A percentile compares a stretch with the other conserved stretches of the same genome.
phyloP scores from a whole-genome alignment of 441 rosid genomes.

The Bruguiera hainesii region DNA sequence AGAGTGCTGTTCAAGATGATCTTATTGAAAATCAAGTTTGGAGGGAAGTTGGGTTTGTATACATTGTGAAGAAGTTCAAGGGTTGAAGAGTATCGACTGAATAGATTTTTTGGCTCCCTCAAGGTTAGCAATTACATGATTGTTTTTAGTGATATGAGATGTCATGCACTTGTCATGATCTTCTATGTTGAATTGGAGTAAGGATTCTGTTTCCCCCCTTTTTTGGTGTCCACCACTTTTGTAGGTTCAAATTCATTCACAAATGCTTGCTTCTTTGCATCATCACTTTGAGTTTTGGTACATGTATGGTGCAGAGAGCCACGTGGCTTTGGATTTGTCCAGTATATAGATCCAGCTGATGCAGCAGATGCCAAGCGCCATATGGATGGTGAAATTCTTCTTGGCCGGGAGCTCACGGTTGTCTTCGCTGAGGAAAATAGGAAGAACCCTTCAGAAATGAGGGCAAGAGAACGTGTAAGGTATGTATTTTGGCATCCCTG shows the following conservation, averaged over 20 bases:
- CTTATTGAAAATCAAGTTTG: constrained; percentile 43
- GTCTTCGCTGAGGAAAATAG: constrained; percentile 36
- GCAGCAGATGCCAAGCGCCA: constrained; percentile 37
- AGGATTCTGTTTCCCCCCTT: constrained; percentile 9
- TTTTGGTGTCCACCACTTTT: constrained; percentile 6
- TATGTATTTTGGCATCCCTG: constrained; percentile 16
- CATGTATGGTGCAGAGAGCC: constrained; percentile 61
- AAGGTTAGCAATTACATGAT: constrained; percentile 63
- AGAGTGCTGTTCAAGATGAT: constrained; percentile 42
- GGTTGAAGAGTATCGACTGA: constrained; percentile 53
- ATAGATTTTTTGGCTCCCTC: constrained; percentile 39
- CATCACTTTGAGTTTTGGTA: constrained; percentile 4
- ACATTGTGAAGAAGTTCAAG: constrained; percentile 59
- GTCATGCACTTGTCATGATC: constrained; percentile 21
- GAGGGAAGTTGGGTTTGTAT: constrained; percentile 55
- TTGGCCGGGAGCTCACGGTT: constrained; percentile 30
- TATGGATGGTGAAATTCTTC: constrained; percentile 38
- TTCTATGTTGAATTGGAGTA: constrained; percentile 19
- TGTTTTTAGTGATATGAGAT: constrained; percentile 30
- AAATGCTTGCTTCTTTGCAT: neutral
- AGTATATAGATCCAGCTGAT: constrained; percentile 32
- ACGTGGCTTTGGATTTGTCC: constrained; percentile 41
- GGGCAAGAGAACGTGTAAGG: constrained; percentile 67
- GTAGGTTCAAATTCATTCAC: neutral
- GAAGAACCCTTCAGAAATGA: constrained; percentile 38